Evolutionary conservation across 371 early-diverging fungal species (phyloP).

Genomic region (Lichtheimia corymbifera): DNA sequence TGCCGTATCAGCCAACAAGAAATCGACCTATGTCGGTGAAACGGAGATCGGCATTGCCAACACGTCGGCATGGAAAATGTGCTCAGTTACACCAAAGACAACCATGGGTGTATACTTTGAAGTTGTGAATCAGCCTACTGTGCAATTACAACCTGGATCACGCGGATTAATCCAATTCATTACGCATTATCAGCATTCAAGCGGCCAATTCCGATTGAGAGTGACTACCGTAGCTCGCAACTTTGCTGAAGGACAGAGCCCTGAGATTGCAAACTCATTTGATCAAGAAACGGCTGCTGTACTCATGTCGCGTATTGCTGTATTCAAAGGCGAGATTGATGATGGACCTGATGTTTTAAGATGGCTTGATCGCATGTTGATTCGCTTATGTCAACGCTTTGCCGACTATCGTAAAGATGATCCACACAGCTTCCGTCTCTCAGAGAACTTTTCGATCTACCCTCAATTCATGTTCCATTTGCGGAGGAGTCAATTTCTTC

Average conservation of each 20-base stretch:
- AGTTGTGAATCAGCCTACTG: slow-evolving; percentile 85
- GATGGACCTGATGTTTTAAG: slow-evolving; percentile 98
- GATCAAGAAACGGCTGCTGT: slow-evolving; percentile 99
- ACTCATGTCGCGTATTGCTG: slow-evolving; percentile 98
- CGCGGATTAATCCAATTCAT: slow-evolving; percentile 94
- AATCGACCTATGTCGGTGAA: slow-evolving; percentile 91
- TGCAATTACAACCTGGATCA: slow-evolving; percentile 82
- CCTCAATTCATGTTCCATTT: slow-evolving; percentile 99
- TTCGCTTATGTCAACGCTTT: slow-evolving; percentile 97
- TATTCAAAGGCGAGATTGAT: slow-evolving; percentile 96
- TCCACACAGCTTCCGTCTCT: slow-evolving; percentile 90
- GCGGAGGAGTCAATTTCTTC: slow-evolving; percentile 96
- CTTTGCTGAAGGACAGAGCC: slow-evolving; percentile 88
- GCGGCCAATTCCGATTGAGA: slow-evolving; percentile 87
- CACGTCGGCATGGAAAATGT: slow-evolving; percentile 95
- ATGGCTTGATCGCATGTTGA: slow-evolving; percentile 99
- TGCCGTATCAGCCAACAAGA: slow-evolving; percentile 89
- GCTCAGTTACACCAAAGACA: slow-evolving; percentile 84
- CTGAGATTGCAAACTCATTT: slow-evolving; percentile 90
- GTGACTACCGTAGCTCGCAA: slow-evolving; percentile 96
- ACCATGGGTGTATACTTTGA: slow-evolving; percentile 95
- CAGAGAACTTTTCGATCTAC: slow-evolving; percentile 96
- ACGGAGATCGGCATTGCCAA: slow-evolving; percentile 98
- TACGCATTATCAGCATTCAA: slow-evolving; percentile 94
- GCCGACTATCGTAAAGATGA: slow-evolving; percentile 97